phyloP scores from a whole-genome alignment of 2,329 filamentous ascomycete genomes.

The Nannizziopsis arthrosporioides region DNA sequence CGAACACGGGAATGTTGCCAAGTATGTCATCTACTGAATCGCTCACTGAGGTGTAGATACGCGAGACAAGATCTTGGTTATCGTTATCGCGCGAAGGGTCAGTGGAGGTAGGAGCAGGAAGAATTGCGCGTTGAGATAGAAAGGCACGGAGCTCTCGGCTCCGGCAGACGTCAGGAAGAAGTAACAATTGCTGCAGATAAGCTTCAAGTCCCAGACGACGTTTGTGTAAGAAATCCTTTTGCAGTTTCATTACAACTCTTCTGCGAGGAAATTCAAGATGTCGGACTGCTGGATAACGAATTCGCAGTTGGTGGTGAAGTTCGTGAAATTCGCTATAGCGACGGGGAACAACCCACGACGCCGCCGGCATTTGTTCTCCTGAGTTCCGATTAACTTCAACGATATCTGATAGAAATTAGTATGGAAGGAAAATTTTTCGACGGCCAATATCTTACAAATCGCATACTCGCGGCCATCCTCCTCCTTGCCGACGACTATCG shows the following conservation, averaged over 20 bases:
- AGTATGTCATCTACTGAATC: slow-evolving; percentile 98
- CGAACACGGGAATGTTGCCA: slow-evolving; percentile 87
- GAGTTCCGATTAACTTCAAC: slow-evolving; percentile 83
- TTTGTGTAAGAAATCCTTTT: slow-evolving; percentile 90
- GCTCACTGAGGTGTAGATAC: slow-evolving; percentile 90
- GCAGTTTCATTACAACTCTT: slow-evolving; percentile 89
- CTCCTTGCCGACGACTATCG: slow-evolving; percentile 82
- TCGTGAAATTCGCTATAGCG: slow-evolving; percentile 97
- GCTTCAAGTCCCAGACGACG: slow-evolving; percentile 70
- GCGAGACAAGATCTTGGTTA: slow-evolving; percentile 70
- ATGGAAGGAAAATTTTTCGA: slow-evolving; percentile 30
- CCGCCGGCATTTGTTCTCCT: slow-evolving; percentile 92
- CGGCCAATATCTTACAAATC: slow-evolving; percentile 47
- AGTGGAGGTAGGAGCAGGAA: slow-evolving; percentile 48
- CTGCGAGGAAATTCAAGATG: slow-evolving; percentile 84
- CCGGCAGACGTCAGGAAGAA: slow-evolving; percentile 84
- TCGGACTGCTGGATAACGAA: slow-evolving; percentile 75
- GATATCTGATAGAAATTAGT: slow-evolving; percentile 44
- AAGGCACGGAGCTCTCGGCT: slow-evolving; percentile 87
- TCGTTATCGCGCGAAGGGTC: slow-evolving; percentile 51
- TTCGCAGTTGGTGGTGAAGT: slow-evolving; percentile 75
- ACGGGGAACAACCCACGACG: slow-evolving; percentile 82
- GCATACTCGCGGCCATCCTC: slow-evolving; percentile 90
- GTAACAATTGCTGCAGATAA: slow-evolving; percentile 70
- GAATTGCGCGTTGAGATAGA: slow-evolving; percentile 72